Base-by-base conservation (phyloP, 2,329 filamentous ascomycete genomes). In the Bipolaris gigantea region DNA sequence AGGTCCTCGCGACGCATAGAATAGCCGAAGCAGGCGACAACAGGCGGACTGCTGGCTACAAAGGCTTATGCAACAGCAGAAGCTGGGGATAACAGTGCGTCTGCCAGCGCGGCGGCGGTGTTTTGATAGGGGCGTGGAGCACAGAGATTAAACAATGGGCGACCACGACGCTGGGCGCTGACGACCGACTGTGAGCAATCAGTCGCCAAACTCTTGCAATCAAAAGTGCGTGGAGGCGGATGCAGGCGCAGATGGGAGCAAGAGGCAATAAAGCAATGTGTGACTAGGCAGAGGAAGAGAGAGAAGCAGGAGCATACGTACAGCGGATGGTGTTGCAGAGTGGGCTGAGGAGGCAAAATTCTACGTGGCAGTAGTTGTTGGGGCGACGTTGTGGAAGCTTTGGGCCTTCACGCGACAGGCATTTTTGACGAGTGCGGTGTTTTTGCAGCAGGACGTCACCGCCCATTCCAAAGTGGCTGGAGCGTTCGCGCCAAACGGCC, bases 1-100 rank as follows among this genome's bases (percentile, higher is more conserved):
- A 95, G 86, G 79, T 95, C 90, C 80, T 88, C 89, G 77, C 84
- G 88, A 89, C 86, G 92, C 92, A 96, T 96, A 87, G 86, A 90
- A 76, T 62, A 64, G 60, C 60, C 68, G 57, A 56, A 50, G 45
- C 39, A 60, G 58, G 51, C 49, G 61, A 48, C 52, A 61, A 47
- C 50, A 56, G 53, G 46, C 49, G 53, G 63, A 66, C 71, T 73
- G 71, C 71, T 64, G 73, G 71, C 71, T 70, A 55, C 62, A 47
- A 64, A 55, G 71, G 71, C 72, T 72, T 72, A 72, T 44, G 70
- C 72, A 73, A 70, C 63, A 50, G 46, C 40, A 42, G 40, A 50
- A 46, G 21, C 34, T 41, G 59, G 21, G 27, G 39, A 51, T 32
- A 44, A 51, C 39, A 55, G 53, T 60, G 56, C 48, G 63, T 62